phyloP scores from a whole-genome alignment of 148 eudicot genomes.

The Hydrangea macrophylla region DNA sequence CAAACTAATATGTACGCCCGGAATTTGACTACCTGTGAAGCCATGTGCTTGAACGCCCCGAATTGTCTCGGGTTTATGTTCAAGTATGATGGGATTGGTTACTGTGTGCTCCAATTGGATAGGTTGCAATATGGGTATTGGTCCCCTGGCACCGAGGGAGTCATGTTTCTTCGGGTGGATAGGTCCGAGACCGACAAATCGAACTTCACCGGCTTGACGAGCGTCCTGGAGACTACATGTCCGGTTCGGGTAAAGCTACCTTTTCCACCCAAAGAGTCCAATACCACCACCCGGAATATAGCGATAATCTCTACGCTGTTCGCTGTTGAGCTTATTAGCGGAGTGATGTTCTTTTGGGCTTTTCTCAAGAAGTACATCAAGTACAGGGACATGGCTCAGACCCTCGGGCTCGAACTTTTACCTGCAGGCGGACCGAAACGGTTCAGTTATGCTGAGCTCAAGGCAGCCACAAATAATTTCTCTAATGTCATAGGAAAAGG shows the following conservation, averaged over 20 bases:
- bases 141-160: constrained; percentile 50
- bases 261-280: constrained; percentile 45
- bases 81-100: constrained; percentile 58
- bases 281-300: constrained; percentile 52
- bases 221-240: constrained; percentile 55
- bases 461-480: constrained; percentile 58
- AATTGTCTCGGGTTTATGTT: constrained; percentile 60
- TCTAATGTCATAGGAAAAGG: constrained; percentile 63
- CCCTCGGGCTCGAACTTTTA: constrained; percentile 72
- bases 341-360: constrained; percentile 64
- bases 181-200: constrained; percentile 29
- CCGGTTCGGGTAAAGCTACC: constrained; percentile 57
- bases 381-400: constrained; percentile 86
- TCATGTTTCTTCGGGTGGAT: constrained; percentile 59
- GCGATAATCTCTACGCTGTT: constrained; percentile 48
- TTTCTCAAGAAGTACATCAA: constrained; percentile 73
- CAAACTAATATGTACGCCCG: constrained; percentile 13
- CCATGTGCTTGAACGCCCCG: constrained; percentile 34
- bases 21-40: constrained; percentile 34
- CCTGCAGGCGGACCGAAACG: constrained; percentile 73
- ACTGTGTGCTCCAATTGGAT: constrained; percentile 49
- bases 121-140: constrained; percentile 49
- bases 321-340: constrained; percentile 58
- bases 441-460: constrained; percentile 56
- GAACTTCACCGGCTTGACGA: constrained; percentile 65